Evolutionary conservation across 2,329 filamentous ascomycete species (phyloP), one percentile per base, ranked within the genome.

Genomic region (Colletotrichum tamarilloi): DNA sequence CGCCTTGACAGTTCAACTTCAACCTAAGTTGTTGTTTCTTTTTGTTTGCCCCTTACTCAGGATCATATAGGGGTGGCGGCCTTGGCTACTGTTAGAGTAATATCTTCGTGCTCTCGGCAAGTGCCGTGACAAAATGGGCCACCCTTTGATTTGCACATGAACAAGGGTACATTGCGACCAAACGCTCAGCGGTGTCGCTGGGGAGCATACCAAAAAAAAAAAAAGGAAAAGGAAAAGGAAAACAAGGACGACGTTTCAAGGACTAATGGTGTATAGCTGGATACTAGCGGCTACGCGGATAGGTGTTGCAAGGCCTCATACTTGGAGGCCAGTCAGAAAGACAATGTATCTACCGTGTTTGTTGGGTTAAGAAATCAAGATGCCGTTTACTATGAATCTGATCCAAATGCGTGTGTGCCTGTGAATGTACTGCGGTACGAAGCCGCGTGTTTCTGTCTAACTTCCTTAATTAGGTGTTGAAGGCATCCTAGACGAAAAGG

Each of bases 1-100:
- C 86, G 84, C 89, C 85, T 89, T n/a, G 82, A 79, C 86, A 85
- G 86, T 85, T 87, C 87, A n/a, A 91, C 85, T 89, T 93, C 91
- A 93, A 93, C 91, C 87, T 91, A 89, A 87, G 83, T 80, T 83
- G 84, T 83, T 78, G 79, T 83, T 82, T 82, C 81, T 79, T 81
- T 82, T 80, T 79, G 75, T 74, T 77, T 76, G 76, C 74, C 73
- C 73, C 75, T 72, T 71, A 77, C 74, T 75, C 71, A 49, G 42
- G 6, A 49, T 56, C 73, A 22, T 67, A 5, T 46, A 22, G 30
- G 24, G 30, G 42, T 52, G 38, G 38, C 26, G 52, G 32, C 24
- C 24, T 11, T 57, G 22, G 24, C 14, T 12, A 65, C 16, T 22
- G 11, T 28, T 46, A 28, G 30, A 11, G 5, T 30, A 19, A 19